Conservation (phyloP, 1,139 yeast species). For the Kurtzmaniella quercitrusa region DNA sequence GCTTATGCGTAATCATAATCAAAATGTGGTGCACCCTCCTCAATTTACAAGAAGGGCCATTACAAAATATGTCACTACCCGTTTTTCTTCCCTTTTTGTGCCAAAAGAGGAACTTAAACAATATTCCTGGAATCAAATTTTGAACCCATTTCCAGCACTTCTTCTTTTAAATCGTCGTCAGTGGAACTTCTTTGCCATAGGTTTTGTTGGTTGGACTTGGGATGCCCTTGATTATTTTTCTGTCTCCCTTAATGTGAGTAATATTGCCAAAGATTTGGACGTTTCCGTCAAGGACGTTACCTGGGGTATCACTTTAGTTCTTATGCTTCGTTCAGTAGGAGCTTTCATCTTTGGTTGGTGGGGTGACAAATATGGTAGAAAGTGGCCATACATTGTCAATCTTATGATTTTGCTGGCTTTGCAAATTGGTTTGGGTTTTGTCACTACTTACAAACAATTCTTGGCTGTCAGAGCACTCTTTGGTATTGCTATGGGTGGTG, state of each 20-base stretch:
- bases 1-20: slow-evolving; percentile 22
- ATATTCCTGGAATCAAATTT: slow-evolving; percentile 25
- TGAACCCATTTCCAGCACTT: slow-evolving; percentile 34
- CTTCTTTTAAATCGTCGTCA: slow-evolving; percentile 25
- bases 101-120: slow-evolving; percentile 25
- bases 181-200: slow-evolving; percentile 35
- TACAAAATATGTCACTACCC: slow-evolving; percentile 22
- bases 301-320: slow-evolving; percentile 44
- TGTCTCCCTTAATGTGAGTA: slow-evolving; percentile 31
- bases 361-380: slow-evolving; percentile 37
- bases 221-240: slow-evolving; percentile 42
- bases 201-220: slow-evolving; percentile 41
- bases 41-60: slow-evolving; percentile 23
- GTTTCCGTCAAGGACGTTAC: slow-evolving; percentile 27
- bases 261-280: slow-evolving; percentile 27
- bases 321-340: slow-evolving; percentile 43
- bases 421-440: slow-evolving; percentile 41
- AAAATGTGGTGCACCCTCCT: slow-evolving; percentile 32
- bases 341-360: slow-evolving; percentile 35
- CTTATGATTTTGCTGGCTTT: slow-evolving; percentile 27
- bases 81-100: slow-evolving; percentile 31
- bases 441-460: slow-evolving; percentile 32
- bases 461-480: slow-evolving; percentile 39
- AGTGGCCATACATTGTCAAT: slow-evolving; percentile 34
- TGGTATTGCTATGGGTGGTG: slow-evolving; percentile 44